phyloP scores from a whole-genome alignment of 306 rosid species.

The Gastrolobium bilobum region DNA sequence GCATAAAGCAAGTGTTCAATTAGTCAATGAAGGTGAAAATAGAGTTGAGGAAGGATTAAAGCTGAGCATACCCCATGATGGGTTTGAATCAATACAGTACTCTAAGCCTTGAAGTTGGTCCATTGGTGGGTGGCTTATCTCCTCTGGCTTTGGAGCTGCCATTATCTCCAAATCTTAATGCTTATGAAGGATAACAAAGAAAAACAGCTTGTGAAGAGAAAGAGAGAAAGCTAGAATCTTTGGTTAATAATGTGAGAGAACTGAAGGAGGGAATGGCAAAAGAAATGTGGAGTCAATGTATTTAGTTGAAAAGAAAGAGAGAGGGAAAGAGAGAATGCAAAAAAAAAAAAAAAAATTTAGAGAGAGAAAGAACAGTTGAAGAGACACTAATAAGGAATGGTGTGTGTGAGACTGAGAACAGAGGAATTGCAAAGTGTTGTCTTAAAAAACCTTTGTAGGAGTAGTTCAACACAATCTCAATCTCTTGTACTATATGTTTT shows the following conservation, averaged over 20 bases:
- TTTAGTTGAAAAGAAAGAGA: constrained; percentile 49
- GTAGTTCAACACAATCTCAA: not conserved
- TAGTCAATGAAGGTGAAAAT: constrained; percentile 29
- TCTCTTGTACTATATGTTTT: no score
- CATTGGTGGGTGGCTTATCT: constrained; percentile 89
- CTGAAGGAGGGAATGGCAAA: constrained; percentile 21
- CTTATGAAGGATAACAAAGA: constrained; percentile 39
- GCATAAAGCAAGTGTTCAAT: not conserved
- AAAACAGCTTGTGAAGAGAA: constrained; percentile 13
- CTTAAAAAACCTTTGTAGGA: not conserved
- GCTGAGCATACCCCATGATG: constrained; percentile 86
- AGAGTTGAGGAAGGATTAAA: constrained; percentile 41
- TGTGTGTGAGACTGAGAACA: constrained; percentile 49
- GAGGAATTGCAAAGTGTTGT: not conserved
- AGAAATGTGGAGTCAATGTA: constrained; percentile 45
- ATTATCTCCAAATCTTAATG: constrained; percentile 59
- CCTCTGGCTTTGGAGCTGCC: constrained; percentile 87
- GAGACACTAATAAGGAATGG: constrained; percentile 5
- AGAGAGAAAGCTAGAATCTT: constrained; percentile 34
- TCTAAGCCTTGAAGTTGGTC: constrained; percentile 99
- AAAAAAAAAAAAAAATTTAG: not conserved
- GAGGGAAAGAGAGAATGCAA: constrained; percentile 43
- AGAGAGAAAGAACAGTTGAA: constrained; percentile 44
- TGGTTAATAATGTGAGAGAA: constrained; percentile 27
- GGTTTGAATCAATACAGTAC: constrained; percentile 96